phyloP scores from a whole-genome alignment of 306 rosid genomes.

The Castanea sativa region DNA sequence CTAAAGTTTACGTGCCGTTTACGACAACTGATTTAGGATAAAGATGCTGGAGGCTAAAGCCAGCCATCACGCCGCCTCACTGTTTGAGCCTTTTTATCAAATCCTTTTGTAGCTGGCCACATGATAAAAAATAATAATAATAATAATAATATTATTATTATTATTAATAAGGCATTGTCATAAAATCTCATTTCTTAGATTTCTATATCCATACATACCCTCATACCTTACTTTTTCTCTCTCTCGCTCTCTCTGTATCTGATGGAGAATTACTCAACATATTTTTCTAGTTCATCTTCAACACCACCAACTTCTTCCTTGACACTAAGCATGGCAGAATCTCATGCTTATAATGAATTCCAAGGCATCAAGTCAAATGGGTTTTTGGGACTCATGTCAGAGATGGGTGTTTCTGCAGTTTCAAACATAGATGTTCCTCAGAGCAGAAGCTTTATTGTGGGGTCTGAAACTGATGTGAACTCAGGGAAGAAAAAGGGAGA shows the following conservation, averaged over 20 bases:
- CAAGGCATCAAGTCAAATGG: constrained; percentile 19
- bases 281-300: constrained; percentile 9
- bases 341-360: not conserved
- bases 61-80: constrained; percentile 29
- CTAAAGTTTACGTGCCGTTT: constrained; percentile 35
- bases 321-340: constrained; percentile 23
- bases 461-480: constrained; percentile 1
- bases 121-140: no score
- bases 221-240: not conserved
- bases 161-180: not conserved
- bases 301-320: constrained; percentile 17
- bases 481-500: constrained; percentile 24
- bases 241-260: not conserved
- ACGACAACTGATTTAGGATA: constrained; percentile 27
- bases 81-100: not conserved
- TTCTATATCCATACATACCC: not conserved
- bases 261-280: constrained; percentile 28
- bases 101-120: not conserved
- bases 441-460: constrained; percentile 2
- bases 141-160: no score
- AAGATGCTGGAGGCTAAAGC: not conserved
- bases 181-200: not conserved
- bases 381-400: constrained; percentile 31
- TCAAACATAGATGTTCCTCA: constrained; percentile 4
- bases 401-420: constrained; percentile 19